phyloP scores from a whole-genome alignment of 805 yeast species.

The Lachancea fermentati region DNA sequence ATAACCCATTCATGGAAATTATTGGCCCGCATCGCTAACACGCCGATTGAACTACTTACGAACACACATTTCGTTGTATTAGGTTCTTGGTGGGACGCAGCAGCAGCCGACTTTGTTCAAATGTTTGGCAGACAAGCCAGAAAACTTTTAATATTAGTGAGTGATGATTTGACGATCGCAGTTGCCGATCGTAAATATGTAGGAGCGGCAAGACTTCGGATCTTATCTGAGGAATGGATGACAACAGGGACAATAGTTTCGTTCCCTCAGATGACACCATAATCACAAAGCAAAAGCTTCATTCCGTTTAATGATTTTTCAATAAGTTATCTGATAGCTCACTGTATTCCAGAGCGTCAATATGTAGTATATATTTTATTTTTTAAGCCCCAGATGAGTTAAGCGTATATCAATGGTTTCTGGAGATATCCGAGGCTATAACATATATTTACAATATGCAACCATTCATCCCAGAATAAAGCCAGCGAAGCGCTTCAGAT shows the following conservation, averaged over 20 bases:
- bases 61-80: constrained; percentile 68
- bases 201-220: constrained; percentile 70
- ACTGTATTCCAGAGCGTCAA: neutral
- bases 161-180: constrained; percentile 47
- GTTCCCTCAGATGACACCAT: constrained; percentile 34
- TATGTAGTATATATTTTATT: no score
- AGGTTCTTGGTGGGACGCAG: constrained; percentile 90
- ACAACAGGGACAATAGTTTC: constrained; percentile 40
- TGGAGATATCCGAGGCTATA: no score
- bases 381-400: no score
- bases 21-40: constrained; percentile 66
- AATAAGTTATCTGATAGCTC: neutral
- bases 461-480: no score
- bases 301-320: neutral
- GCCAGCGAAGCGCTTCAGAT: no score
- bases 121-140: constrained; percentile 65
- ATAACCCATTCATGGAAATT: constrained; percentile 59
- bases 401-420: no score
- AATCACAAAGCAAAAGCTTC: no score
- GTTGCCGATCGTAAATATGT: constrained; percentile 52
- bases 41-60: constrained; percentile 42
- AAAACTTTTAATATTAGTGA: constrained; percentile 50
- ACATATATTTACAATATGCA: no score
- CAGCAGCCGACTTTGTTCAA: constrained; percentile 48
- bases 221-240: constrained; percentile 78